Evolutionary conservation across 352 stramenopile genomes (phyloP).

Genomic region (Globisporangium yorkense): DNA sequence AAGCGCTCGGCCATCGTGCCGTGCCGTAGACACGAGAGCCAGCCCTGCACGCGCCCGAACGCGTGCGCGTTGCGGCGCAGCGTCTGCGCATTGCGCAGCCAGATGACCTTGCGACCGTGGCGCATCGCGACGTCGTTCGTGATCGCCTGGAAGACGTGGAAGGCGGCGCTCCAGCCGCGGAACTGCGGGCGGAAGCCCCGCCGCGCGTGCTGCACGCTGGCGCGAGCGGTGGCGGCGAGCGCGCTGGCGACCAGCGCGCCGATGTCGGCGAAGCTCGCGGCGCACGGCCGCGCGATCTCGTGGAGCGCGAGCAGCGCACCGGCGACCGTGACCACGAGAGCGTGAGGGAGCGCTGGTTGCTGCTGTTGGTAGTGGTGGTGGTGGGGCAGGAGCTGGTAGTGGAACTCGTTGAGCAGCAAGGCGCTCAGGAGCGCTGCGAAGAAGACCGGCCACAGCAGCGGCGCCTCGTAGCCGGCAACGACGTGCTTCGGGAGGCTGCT

Average conservation of each 20-base stretch:
- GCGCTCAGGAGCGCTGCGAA: background rate
- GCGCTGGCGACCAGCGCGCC: background rate
- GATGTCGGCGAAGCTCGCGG: background rate
- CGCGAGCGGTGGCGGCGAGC: background rate
- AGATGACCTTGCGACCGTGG: conserved; percentile 29
- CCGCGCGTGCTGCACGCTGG: background rate
- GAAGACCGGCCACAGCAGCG: conserved; percentile 3
- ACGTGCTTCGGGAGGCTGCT: background rate
- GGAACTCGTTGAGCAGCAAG: conserved; percentile 1
- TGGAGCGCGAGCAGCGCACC: background rate
- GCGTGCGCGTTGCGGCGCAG: conserved; percentile 33
- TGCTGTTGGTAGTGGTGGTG: background rate
- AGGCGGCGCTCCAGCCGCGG: conserved; percentile 33
- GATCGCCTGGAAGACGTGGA: conserved; percentile 37
- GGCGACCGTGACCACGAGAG: background rate
- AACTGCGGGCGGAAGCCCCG: conserved; percentile 21
- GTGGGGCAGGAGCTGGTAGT: background rate
- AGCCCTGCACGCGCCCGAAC: conserved; percentile 25
- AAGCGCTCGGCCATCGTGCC: conserved; percentile 23
- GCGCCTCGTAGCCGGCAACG: conserved; percentile 2
- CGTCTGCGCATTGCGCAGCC: conserved; percentile 24
- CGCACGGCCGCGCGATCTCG: conserved; percentile 2
- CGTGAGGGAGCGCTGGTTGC: background rate
- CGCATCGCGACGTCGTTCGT: conserved; percentile 18
- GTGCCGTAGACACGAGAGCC: conserved; percentile 24